Conservation (phyloP, 805 yeast species). For the Nakazawaea populi region DNA sequence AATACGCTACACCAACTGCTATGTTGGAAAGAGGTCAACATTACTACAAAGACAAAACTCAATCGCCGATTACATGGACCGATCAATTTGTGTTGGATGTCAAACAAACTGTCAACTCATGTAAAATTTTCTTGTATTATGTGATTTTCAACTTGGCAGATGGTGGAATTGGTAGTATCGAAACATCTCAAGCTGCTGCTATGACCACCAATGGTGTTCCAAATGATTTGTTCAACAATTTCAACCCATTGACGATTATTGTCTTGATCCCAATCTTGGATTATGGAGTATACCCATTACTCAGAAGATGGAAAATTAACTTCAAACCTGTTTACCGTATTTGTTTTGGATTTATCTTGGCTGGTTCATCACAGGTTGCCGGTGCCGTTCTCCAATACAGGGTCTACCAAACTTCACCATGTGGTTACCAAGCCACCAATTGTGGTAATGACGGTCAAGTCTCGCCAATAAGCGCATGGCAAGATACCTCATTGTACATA, state of each 20-base stretch:
- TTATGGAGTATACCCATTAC: constrained; percentile 37
- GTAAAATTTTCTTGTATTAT: constrained; percentile 40
- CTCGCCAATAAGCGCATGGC: constrained; percentile 24
- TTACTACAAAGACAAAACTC: constrained; percentile 24
- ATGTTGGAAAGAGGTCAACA: constrained; percentile 38
- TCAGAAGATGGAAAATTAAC: constrained; percentile 36
- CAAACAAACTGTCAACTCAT: constrained; percentile 35
- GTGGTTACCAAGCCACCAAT: constrained; percentile 33
- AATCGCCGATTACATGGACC: constrained; percentile 25
- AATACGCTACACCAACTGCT: constrained; percentile 38
- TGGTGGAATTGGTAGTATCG: constrained; percentile 41
- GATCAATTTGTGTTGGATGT: constrained; percentile 44
- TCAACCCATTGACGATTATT: constrained; percentile 50
- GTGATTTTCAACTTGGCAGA: constrained; percentile 34
- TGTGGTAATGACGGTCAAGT: constrained; percentile 17
- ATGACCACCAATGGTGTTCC: constrained; percentile 49
- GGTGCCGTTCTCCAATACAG: constrained; percentile 46
- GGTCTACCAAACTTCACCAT: constrained; percentile 43
- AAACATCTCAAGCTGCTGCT: constrained; percentile 48
- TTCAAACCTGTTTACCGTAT: constrained; percentile 40
- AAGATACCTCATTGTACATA: constrained; percentile 18
- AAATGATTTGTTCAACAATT: constrained; percentile 48
- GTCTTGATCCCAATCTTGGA: constrained; percentile 47
- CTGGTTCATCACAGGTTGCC: constrained; percentile 39
- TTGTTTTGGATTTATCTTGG: constrained; percentile 40